These are phyloP conservation scores for Eucalyptus erythrocorys DNA, from an alignment of 345 rosid genomes.

Conservation along the genomic window DNA sequence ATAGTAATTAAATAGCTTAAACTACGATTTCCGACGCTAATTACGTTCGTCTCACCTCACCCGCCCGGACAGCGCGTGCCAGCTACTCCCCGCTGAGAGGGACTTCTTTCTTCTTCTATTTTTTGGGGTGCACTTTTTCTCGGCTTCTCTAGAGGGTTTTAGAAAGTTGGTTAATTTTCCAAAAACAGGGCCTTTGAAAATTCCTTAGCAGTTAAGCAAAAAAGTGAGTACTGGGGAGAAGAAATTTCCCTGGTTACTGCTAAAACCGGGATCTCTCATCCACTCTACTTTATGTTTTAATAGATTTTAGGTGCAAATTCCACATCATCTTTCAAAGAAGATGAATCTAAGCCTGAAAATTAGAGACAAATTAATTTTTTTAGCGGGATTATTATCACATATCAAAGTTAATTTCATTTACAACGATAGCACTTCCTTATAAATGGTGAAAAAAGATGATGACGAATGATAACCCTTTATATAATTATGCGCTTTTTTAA, in stretches of 20 bases:
- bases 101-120: not conserved
- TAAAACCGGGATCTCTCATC: not conserved
- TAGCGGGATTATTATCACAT: not conserved
- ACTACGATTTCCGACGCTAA: not conserved
- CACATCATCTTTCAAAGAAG: not conserved
- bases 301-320: not conserved
- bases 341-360: not conserved
- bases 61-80: not conserved
- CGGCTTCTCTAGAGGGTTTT: not conserved
- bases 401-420: not conserved
- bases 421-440: not conserved
- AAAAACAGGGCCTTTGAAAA: not conserved
- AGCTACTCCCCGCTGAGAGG: not conserved
- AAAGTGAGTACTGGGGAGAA: not conserved
- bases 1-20: not conserved
- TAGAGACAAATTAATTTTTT: not conserved
- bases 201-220: not conserved
- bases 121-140: not conserved
- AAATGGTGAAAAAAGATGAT: not conserved
- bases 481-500: not conserved
- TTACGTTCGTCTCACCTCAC: not conserved
- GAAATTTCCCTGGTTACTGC: not conserved
- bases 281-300: not conserved
- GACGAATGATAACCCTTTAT: not conserved
- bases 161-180: not conserved